Base-by-base conservation (phyloP, 768 basidiomycete genomes). In the Podaxis carcinomalis region DNA sequence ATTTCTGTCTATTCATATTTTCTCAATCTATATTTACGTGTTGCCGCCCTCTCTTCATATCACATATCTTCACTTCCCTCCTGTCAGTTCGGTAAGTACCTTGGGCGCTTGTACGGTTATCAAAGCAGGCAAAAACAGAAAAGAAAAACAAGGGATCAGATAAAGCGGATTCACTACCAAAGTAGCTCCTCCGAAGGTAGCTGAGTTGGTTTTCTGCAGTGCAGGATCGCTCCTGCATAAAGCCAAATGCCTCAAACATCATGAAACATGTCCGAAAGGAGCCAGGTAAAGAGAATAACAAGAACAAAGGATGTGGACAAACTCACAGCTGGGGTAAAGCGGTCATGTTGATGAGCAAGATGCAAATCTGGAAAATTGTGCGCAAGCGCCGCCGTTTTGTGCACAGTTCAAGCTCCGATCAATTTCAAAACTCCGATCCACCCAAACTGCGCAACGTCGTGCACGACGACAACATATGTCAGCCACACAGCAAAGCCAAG, bases 201-300 rank as follows among this genome's bases (percentile, higher is more conserved):
- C 89, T 91, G 90, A 92, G 90, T 83, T 89, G 80, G 71, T 66
- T 85, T 87, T 92, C 89, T 89, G 86, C 90, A 91, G 73, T 78
- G 87, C 86, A 83, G 82, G 83, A 66, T 68, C 80, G 68, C 70
- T 73, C 82, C 78, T 77, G 84, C 88, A 66, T 91, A 90, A 90
- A 90, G 89, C 89, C 89, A 91, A 90, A 90, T 91, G 89, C 89
- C 89, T 91, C 89, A 90, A 89, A 86, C 89, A 91, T 91, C 89
- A 87, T 84, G 66, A 16, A 51, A 39, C 21, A 13, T 14, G 10
- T 28, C 21, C 21, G 4, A 52, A 36, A 58, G 21, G 57, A 35
- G 51, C 25, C 49, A 44, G 32, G 36, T 52, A 59, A 63, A 27
- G 35, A 65, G 62, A 28, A 58, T 36, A 42, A 62, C 62, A 61